Conservation (phyloP, 2,329 filamentous ascomycete species). For the Pseudofabraea citricarpa region DNA sequence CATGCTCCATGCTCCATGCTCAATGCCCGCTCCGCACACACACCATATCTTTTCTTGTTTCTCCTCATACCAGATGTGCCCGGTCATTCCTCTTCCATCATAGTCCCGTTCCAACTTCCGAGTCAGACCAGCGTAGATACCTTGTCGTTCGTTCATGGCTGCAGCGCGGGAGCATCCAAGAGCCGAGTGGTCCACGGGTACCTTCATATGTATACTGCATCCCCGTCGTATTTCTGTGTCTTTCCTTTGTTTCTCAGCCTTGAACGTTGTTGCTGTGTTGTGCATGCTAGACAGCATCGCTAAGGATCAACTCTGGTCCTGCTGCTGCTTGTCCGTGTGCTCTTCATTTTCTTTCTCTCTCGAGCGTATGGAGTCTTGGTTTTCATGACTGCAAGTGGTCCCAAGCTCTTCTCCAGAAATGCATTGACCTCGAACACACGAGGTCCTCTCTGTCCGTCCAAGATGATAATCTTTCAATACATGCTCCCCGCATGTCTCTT, state of each 20-base stretch:
- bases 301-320: neutral
- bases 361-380: slow-evolving; percentile 9
- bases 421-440: slow-evolving; percentile 15
- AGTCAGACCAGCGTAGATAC: slow-evolving; percentile 4
- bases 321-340: slow-evolving; percentile 3
- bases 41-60: no score
- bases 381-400: slow-evolving; percentile 12
- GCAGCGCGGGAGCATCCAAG: slow-evolving; percentile 16
- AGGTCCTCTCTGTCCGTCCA: slow-evolving; percentile 6
- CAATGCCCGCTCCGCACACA: neutral
- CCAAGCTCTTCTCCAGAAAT: slow-evolving; percentile 13
- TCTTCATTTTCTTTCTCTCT: slow-evolving; percentile 13
- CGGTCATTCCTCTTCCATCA: slow-evolving; percentile 8
- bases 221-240: slow-evolving; percentile 13
- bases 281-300: neutral
- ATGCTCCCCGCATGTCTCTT: slow-evolving; percentile 11
- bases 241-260: slow-evolving; percentile 2
- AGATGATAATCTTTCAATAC: slow-evolving; percentile 15
- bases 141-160: no score
- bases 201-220: slow-evolving; percentile 17
- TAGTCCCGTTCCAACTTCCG: slow-evolving; percentile 1
- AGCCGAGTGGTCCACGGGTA: neutral
- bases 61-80: neutral
- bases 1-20: neutral
- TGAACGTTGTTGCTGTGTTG: neutral